These are phyloP conservation scores for Sextonia rubra DNA, from an alignment of 164 flowering plant genomes.

Conservation along the genomic window DNA sequence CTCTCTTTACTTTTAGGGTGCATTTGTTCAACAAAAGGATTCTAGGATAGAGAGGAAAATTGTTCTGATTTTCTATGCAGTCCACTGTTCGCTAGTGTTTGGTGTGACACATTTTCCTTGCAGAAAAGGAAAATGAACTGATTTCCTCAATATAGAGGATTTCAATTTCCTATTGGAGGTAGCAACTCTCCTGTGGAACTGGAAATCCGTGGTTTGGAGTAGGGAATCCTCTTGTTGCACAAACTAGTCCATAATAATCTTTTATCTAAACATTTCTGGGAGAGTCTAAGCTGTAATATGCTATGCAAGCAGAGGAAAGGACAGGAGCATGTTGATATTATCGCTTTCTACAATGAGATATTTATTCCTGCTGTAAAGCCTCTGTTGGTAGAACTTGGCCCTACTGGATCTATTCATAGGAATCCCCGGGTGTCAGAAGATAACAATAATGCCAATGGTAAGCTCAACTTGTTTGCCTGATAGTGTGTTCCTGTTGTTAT, in stretches of 20 bases:
- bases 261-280: background rate
- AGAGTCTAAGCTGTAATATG: slow-evolving; percentile 17
- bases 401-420: slow-evolving; percentile 43
- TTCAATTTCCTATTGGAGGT: too few species aligned
- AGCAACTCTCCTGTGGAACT: too few species aligned
- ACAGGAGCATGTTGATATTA: slow-evolving; percentile 84
- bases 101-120: too few species aligned
- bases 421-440: slow-evolving; percentile 43
- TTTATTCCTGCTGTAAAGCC: slow-evolving; percentile 84
- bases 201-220: too few species aligned
- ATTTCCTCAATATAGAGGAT: too few species aligned
- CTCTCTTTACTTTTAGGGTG: slow-evolving; percentile 5
- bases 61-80: too few species aligned
- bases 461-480: background rate
- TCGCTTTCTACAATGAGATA: slow-evolving; percentile 85
- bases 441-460: slow-evolving; percentile 49
- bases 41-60: too few species aligned
- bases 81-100: too few species aligned
- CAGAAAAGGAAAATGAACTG: too few species aligned
- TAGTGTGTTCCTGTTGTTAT: too few species aligned
- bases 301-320: slow-evolving; percentile 59
- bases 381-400: slow-evolving; percentile 70
- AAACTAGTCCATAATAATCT: background rate
- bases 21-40: too few species aligned
- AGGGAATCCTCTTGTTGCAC: too few species aligned